phyloP scores from a whole-genome alignment of 73 alveolate genomes.

The Urostyla sp. region DNA sequence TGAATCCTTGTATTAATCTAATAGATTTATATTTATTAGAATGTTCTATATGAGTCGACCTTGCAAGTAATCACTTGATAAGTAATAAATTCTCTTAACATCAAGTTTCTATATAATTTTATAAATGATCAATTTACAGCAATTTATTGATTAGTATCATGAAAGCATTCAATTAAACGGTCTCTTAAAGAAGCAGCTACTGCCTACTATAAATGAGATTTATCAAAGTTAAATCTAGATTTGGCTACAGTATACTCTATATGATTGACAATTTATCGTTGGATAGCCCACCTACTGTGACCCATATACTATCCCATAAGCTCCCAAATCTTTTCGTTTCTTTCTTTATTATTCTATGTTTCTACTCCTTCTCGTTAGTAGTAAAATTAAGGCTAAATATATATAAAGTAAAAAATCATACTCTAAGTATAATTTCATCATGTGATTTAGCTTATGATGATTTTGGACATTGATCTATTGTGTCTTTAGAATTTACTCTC shows the following conservation, averaged over 20 bases:
- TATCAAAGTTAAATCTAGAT: conserved; percentile 83
- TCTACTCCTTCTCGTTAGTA: too few species aligned
- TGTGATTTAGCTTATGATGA: too few species aligned
- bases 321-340: conserved; percentile 35
- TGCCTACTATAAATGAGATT: conserved; percentile 47
- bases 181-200: conserved; percentile 54
- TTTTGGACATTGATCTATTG: too few species aligned
- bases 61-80: conserved; percentile 43
- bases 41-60: conserved; percentile 58
- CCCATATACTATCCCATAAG: conserved; percentile 40
- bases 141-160: conserved; percentile 50
- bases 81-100: conserved; percentile 42
- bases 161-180: conserved; percentile 48
- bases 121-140: conserved; percentile 11
- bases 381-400: too few species aligned
- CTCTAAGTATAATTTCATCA: too few species aligned
- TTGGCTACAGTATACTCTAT: conserved; percentile 86
- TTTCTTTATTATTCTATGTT: not conserved
- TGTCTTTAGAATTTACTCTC: too few species aligned
- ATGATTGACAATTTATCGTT: conserved; percentile 27
- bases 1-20: conserved; percentile 34
- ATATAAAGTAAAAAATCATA: too few species aligned
- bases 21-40: conserved; percentile 35
- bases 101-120: conserved; percentile 29
- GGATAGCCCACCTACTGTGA: conserved; percentile 43